Evolutionary conservation across 306 rosid genomes (phyloP), one percentile per base, ranked within the genome.

Genomic region (Pterocarpus macrocarpus): DNA sequence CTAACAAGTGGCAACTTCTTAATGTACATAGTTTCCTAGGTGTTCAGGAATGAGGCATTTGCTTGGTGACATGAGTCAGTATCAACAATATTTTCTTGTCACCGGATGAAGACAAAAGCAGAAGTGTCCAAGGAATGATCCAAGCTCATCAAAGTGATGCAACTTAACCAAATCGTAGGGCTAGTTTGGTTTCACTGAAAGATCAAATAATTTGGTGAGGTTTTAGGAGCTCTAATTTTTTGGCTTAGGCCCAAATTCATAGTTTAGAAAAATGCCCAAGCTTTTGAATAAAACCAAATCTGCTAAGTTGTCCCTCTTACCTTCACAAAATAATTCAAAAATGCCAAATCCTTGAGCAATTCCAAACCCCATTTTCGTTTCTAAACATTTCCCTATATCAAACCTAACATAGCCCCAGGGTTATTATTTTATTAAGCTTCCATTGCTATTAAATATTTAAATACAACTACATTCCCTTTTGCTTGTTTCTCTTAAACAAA

Each of bases 131-230:
- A 59, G 17, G 75, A 71, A 55, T 75, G 72, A 28, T 68, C 32
- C 14, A 64, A 72, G 61, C 62, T 56, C 33, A 78, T 71, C 43
- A 65, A 83, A 63, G 79, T 22, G 56, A 38, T 71, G 79, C 58
- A 82, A 78, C 49, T 35, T 47, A 71, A 72, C 79, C 61, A 71
- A 83, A 73, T 64, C 50, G 59, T 13, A 43, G 28, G 68, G 62
- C 5, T 13, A 15, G 44, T 67, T 59, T 71, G 71, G 80, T 78
- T 58, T 73, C 80, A 47, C n/a, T 64, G 43, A 77, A 64, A 77
- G 65, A 66, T 28, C 69, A 56, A 41, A 66, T 35, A 61, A 63
- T 49, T 69, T 49, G 61, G 15, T 15, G 43, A 41, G 9, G 41
- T 3, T 32, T 4, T 38, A 39, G 49, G 52, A 66, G 52, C 71